Conservation (phyloP, 1,139 yeast genomes). For the Geotrichum siamense region DNA sequence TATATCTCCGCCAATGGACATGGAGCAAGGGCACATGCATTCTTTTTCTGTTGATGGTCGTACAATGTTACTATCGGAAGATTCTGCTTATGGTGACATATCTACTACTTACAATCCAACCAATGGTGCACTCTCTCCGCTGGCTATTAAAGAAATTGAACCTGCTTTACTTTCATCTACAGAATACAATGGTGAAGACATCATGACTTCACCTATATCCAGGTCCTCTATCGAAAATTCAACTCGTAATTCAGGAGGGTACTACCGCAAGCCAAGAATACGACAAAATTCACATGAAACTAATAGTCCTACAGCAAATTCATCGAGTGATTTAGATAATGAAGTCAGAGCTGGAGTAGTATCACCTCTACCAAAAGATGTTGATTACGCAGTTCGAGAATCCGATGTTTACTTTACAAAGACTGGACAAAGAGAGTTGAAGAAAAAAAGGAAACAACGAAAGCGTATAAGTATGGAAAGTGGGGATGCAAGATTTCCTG, state of each 20-base stretch:
- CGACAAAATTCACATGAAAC: constrained; percentile 27
- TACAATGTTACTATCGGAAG: constrained; percentile 3
- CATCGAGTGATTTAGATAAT: constrained; percentile 7
- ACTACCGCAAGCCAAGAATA: constrained; percentile 29
- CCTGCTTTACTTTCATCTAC: neutral
- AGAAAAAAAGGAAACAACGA: constrained; percentile 10
- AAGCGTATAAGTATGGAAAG: neutral
- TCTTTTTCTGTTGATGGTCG: constrained; percentile 9
- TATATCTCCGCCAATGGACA: neutral
- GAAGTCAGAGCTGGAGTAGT: neutral
- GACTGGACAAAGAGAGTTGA: constrained; percentile 11
- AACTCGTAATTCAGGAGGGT: constrained; percentile 18
- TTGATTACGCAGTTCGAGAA: constrained; percentile 35
- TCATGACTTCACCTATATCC: constrained; percentile 15
- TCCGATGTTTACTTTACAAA: constrained; percentile 33
- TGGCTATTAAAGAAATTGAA: neutral
- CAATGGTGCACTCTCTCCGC: constrained; percentile 5
- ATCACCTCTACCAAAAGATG: constrained; percentile 21
- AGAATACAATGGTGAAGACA: constrained; percentile 11
- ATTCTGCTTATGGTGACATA: neutral
- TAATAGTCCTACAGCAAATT: constrained; percentile 14
- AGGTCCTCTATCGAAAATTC: constrained; percentile 5
- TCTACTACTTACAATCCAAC: neutral
- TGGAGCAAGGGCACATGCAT: neutral
- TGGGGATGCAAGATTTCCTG: neutral